Conservation (phyloP, 805 yeast species). For the Metschnikowia lachancei region DNA sequence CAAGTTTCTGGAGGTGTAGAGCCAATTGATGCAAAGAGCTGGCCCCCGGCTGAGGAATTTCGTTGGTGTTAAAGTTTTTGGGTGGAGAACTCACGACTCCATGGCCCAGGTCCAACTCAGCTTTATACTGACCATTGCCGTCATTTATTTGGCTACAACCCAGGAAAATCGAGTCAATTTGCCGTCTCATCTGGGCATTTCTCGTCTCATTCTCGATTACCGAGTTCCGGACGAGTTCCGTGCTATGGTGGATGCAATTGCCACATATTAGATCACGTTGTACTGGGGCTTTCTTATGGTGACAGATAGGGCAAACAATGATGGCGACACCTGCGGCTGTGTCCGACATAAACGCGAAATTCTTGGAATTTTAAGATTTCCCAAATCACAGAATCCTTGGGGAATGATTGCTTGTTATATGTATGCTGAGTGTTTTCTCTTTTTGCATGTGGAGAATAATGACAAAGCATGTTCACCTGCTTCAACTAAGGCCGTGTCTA, state of each 20-base stretch:
- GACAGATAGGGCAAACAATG: conserved; percentile 18
- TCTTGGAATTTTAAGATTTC: neutral
- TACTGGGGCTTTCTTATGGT: conserved; percentile 6
- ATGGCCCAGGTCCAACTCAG: too few relatives aligned
- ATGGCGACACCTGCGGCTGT: conserved; percentile 3
- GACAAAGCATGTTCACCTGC: too few relatives aligned
- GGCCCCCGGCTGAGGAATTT: conserved; percentile 6
- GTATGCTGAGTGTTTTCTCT: neutral
- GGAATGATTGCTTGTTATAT: too few relatives aligned
- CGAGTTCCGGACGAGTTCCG: conserved; percentile 26
- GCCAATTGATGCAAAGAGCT: conserved; percentile 25
- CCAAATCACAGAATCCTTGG: neutral
- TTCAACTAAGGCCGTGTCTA: neutral
- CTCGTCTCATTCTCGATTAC: conserved; percentile 26
- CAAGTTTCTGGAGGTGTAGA: conserved; percentile 32
- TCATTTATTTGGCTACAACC: conserved; percentile 17
- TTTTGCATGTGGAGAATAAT: too few relatives aligned
- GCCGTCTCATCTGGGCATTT: conserved; percentile 21
- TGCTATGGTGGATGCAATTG: conserved; percentile 20
- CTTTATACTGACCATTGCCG: neutral
- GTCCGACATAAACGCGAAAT: conserved; percentile 9
- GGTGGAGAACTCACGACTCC: too few relatives aligned
- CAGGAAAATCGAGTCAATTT: conserved; percentile 29
- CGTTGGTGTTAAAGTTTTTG: neutral
- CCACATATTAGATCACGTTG: conserved; percentile 24